These are phyloP conservation scores for Ceratocystis eucalypticola DNA, from an alignment of 2,329 filamentous ascomycete genomes.

Conservation along the genomic window DNA sequence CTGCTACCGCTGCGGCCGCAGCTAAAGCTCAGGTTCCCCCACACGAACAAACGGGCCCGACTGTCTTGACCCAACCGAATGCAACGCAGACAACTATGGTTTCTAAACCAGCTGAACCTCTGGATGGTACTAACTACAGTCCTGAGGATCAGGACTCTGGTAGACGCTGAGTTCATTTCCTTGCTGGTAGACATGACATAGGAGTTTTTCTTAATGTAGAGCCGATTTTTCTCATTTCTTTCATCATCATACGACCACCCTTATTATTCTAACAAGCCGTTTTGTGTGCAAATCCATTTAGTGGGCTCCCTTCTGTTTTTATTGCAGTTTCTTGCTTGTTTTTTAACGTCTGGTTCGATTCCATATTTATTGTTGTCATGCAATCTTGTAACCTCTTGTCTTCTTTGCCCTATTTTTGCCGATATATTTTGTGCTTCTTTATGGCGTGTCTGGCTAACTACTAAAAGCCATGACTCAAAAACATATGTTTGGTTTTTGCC, in stretches of 20 bases:
- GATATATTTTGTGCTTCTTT: too few relatives aligned
- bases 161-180: not conserved
- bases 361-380: too few relatives aligned
- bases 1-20: slow-evolving; percentile 48
- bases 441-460: too few relatives aligned
- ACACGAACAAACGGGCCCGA: slow-evolving; percentile 36
- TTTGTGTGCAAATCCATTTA: not conserved
- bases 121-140: slow-evolving; percentile 58
- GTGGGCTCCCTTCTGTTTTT: not conserved
- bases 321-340: not conserved
- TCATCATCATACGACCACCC: not conserved
- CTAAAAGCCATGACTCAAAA: too few relatives aligned
- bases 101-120: slow-evolving; percentile 39
- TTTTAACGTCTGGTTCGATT: not conserved
- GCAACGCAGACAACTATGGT: slow-evolving; percentile 46
- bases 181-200: too few relatives aligned
- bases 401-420: too few relatives aligned
- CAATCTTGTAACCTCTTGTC: too few relatives aligned
- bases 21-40: slow-evolving; percentile 24
- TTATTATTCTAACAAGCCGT: not conserved
- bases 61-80: slow-evolving; percentile 44
- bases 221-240: not conserved
- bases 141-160: slow-evolving; percentile 41
- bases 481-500: too few relatives aligned
- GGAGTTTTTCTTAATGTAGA: not conserved